phyloP scores from a whole-genome alignment of 495 filamentous ascomycete species.

The Xylaria cubensis region DNA sequence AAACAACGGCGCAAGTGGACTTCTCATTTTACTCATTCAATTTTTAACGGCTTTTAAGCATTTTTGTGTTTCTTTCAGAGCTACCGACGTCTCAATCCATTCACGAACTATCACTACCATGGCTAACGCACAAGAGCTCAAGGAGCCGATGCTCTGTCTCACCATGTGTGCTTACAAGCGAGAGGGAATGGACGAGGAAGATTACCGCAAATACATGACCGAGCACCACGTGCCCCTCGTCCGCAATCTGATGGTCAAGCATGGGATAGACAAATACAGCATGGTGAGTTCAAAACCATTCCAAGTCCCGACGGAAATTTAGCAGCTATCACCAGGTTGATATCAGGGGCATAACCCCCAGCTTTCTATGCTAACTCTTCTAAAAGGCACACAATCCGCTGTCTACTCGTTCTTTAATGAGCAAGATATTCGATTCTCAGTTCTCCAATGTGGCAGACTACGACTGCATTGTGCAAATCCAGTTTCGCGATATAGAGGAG shows the following conservation, averaged over 20 bases:
- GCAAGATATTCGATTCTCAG: slow-evolving; percentile 46
- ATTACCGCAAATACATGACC: slow-evolving; percentile 56
- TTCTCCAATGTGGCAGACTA: slow-evolving; percentile 47
- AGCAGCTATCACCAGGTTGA: too few species aligned
- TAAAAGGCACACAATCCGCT: slow-evolving; percentile 50
- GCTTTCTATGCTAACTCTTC: neutral
- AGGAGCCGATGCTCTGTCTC: slow-evolving; percentile 42
- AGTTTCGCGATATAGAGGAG: slow-evolving; percentile 48
- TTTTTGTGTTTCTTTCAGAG: neutral
- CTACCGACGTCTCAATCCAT: neutral
- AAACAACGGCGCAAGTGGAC: too few species aligned
- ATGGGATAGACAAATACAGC: slow-evolving; percentile 50
- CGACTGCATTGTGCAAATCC: slow-evolving; percentile 53
- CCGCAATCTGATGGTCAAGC: slow-evolving; percentile 53
- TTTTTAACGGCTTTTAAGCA: too few species aligned
- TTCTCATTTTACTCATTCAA: too few species aligned
- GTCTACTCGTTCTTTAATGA: slow-evolving; percentile 46
- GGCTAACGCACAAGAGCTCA: neutral
- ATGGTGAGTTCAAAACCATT: slow-evolving; percentile 31
- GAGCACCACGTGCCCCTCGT: slow-evolving; percentile 50
- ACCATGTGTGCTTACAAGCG: slow-evolving; percentile 58
- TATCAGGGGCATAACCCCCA: too few species aligned
- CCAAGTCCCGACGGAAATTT: neutral
- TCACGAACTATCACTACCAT: neutral
- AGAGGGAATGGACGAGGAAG: slow-evolving; percentile 57